Evolutionary conservation across 148 eudicot species (phyloP).

Genomic region (Hydrangea macrophylla): DNA sequence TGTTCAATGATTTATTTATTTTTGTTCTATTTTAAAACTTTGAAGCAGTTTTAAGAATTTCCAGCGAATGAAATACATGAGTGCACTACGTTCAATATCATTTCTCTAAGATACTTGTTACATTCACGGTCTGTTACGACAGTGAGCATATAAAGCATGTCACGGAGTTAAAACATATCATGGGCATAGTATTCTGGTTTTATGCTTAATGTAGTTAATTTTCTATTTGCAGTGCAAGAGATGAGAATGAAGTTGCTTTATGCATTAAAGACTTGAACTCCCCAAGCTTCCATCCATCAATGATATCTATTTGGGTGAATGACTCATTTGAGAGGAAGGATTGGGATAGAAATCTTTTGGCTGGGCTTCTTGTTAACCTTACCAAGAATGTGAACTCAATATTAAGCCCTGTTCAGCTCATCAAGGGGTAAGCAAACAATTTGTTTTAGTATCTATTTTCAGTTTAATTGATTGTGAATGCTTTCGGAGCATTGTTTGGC

Average conservation of each 20-base stretch:
- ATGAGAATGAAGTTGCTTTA: conserved; percentile 61
- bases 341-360: conserved; percentile 63
- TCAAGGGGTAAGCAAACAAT: conserved; percentile 46
- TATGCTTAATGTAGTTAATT: not conserved
- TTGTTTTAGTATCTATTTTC: too few relatives aligned
- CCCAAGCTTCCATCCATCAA: conserved; percentile 47
- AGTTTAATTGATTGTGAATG: too few relatives aligned
- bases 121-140: too few relatives aligned
- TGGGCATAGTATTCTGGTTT: not conserved
- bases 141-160: too few relatives aligned
- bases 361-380: conserved; percentile 54
- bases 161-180: too few relatives aligned
- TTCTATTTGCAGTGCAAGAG: conserved; percentile 55
- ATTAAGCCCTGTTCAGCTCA: conserved; percentile 40
- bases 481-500: too few relatives aligned
- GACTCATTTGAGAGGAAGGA: conserved; percentile 79
- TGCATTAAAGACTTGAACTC: conserved; percentile 60
- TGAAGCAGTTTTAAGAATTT: too few relatives aligned
- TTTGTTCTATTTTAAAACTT: too few relatives aligned
- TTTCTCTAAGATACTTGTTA: too few relatives aligned
- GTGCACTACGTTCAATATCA: too few relatives aligned
- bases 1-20: too few relatives aligned
- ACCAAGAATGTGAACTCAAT: conserved; percentile 33
- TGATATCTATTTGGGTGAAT: conserved; percentile 58
- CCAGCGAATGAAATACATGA: too few relatives aligned